phyloP scores from a whole-genome alignment of 2,329 filamentous ascomycete species.

The Laburnicola sp. region DNA sequence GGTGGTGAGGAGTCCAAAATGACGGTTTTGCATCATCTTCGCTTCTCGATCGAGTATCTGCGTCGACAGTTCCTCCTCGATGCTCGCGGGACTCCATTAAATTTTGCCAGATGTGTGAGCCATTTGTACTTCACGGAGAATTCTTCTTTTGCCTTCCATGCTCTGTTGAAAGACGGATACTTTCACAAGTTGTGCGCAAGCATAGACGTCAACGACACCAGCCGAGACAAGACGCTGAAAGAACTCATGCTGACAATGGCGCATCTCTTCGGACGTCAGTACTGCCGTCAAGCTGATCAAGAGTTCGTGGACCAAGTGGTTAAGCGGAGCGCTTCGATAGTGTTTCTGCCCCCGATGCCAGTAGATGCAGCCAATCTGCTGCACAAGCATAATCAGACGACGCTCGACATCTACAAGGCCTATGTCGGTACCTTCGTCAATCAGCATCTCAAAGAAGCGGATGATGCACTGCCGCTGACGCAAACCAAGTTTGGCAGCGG shows the following conservation, averaged over 20 bases:
- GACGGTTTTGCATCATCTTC: constrained; percentile 72
- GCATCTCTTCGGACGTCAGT: constrained; percentile 69
- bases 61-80: constrained; percentile 69
- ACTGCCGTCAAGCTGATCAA: constrained; percentile 52
- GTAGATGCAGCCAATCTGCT: constrained; percentile 60
- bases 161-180: constrained; percentile 70
- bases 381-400: constrained; percentile 65
- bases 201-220: constrained; percentile 51
- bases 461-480: constrained; percentile 63
- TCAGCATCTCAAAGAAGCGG: constrained; percentile 61
- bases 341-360: constrained; percentile 68
- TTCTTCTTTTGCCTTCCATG: constrained; percentile 75
- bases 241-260: constrained; percentile 69
- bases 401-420: constrained; percentile 65
- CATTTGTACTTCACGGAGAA: constrained; percentile 79
- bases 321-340: constrained; percentile 63
- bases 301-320: constrained; percentile 55
- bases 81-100: constrained; percentile 63
- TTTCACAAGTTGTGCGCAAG: constrained; percentile 66
- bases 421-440: constrained; percentile 72
- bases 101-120: constrained; percentile 70
- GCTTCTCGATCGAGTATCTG: constrained; percentile 81
- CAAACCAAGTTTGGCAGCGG: constrained; percentile 50
- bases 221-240: constrained; percentile 53
- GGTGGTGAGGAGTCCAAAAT: constrained; percentile 69